Conservation (phyloP, 192 early-diverging fungal genomes). For the Dispira simplex region DNA sequence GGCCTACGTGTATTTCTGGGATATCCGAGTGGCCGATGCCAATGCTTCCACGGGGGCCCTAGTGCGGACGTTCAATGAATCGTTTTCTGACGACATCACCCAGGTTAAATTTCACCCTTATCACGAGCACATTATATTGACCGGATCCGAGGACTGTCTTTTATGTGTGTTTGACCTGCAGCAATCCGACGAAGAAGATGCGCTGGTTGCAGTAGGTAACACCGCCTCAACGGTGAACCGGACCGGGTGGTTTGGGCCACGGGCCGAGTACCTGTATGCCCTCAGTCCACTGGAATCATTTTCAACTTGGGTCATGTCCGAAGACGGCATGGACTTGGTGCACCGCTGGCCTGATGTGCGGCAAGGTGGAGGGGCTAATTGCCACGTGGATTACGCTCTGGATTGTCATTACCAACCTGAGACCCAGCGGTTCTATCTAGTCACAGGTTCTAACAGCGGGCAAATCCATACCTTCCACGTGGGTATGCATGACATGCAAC, state of each 20-base stretch:
- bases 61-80: conserved; percentile 32
- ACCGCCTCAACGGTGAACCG: conserved; percentile 65
- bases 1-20: conserved; percentile 35
- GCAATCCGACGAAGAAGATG: conserved; percentile 79
- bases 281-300: conserved; percentile 87
- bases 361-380: conserved; percentile 21
- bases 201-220: conserved; percentile 66
- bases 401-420: conserved; percentile 60
- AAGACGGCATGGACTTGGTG: conserved; percentile 28
- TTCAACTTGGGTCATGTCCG: conserved; percentile 43
- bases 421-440: conserved; percentile 56
- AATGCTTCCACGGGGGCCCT: conserved; percentile 2
- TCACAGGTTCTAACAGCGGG: conserved; percentile 65
- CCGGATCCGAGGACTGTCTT: conserved; percentile 57
- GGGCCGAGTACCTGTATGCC: conserved; percentile 74
- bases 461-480: conserved; percentile 71
- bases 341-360: conserved; percentile 79
- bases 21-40: conserved; percentile 14
- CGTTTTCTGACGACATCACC: conserved; percentile 64
- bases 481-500: conserved; percentile 48
- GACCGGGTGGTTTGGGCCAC: conserved; percentile 84
- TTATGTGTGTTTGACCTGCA: conserved; percentile 59
- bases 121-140: conserved; percentile 34
- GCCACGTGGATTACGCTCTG: conserved; percentile 64
- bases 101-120: conserved; percentile 52